Conservation (phyloP, 2,329 filamentous ascomycete species). For the Colletotrichum chlorophyti region DNA sequence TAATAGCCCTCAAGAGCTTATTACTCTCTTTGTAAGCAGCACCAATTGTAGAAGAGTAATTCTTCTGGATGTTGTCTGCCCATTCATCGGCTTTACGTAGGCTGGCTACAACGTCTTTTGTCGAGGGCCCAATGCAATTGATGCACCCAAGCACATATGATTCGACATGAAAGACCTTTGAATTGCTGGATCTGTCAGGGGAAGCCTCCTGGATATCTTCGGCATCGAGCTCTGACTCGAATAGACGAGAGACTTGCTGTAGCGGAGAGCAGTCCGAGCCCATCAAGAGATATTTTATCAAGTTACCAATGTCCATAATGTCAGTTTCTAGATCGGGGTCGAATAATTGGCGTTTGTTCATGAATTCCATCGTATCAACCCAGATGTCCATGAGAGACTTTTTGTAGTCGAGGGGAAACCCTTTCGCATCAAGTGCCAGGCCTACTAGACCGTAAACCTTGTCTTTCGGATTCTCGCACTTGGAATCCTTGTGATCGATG, state of each 20-base stretch:
- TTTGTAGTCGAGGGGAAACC: constrained; percentile 38
- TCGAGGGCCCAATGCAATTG: background rate
- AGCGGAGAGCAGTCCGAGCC: background rate
- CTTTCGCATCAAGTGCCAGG: constrained; percentile 34
- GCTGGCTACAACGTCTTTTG: background rate
- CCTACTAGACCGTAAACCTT: constrained; percentile 41
- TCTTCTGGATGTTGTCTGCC: background rate
- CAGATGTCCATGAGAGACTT: constrained; percentile 37
- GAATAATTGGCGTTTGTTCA: constrained; percentile 20
- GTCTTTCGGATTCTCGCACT: constrained; percentile 37
- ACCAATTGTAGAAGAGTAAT: background rate
- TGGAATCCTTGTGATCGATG: constrained; percentile 31
- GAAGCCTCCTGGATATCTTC: background rate
- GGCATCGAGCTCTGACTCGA: background rate
- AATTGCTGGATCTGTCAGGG: background rate
- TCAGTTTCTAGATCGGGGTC: background rate
- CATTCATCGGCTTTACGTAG: background rate
- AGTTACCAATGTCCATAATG: constrained; percentile 3
- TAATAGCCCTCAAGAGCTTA: background rate
- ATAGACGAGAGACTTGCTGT: background rate
- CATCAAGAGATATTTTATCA: background rate
- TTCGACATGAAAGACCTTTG: background rate
- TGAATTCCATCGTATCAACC: constrained; percentile 37
- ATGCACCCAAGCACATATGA: background rate
- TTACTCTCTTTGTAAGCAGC: background rate